Conservation (phyloP, 2,329 filamentous ascomycete species). For the Lasiodiplodia citricola region DNA sequence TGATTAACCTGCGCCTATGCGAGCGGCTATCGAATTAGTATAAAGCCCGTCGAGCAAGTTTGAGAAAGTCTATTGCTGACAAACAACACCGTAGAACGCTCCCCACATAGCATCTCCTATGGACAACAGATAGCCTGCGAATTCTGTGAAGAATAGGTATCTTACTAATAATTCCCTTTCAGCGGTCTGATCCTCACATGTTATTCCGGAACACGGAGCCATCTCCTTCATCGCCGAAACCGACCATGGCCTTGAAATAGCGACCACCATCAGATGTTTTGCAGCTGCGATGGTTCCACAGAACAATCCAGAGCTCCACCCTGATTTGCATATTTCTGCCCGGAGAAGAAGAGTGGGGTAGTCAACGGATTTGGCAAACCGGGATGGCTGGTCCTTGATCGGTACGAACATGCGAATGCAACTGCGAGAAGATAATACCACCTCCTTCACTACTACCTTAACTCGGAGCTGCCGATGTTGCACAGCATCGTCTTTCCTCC, state of each 20-base stretch:
- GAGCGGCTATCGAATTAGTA: too few relatives aligned
- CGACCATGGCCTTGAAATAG: not conserved
- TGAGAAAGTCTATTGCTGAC: too few relatives aligned
- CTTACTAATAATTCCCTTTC: not conserved
- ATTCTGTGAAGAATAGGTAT: not conserved
- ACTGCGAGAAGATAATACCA: too few relatives aligned
- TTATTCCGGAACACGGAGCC: not conserved
- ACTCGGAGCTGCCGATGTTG: conserved; percentile 29
- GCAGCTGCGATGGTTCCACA: not conserved
- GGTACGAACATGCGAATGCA: not conserved
- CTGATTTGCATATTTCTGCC: not conserved
- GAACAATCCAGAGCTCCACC: not conserved
- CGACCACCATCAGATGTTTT: not conserved
- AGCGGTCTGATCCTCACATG: not conserved
- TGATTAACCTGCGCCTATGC: too few relatives aligned
- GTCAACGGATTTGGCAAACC: not conserved
- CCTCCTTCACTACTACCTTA: too few relatives aligned
- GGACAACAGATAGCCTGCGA: too few relatives aligned
- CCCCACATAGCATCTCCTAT: too few relatives aligned
- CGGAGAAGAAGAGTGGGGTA: not conserved
- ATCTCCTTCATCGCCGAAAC: not conserved
- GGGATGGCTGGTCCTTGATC: not conserved
- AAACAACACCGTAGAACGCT: too few relatives aligned
- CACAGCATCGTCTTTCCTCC: conserved; percentile 34
- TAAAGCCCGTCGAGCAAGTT: too few relatives aligned